Base-by-base conservation (phyloP, 2,329 filamentous ascomycete genomes). In the Chalara sp. region DNA sequence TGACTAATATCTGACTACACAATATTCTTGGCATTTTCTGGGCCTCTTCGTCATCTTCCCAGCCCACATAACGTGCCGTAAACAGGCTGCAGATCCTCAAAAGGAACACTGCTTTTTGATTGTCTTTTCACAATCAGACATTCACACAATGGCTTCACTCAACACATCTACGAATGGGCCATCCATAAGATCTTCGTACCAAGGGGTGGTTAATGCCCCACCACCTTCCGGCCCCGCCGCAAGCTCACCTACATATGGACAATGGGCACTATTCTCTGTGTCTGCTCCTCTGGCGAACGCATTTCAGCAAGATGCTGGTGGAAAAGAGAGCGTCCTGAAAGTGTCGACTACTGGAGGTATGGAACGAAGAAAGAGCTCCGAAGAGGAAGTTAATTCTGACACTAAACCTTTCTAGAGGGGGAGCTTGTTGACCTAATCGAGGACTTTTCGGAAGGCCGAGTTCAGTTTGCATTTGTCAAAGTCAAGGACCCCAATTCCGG, bases 401-500 rank as follows among this genome's bases (percentile, higher is more conserved):
- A 33, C 13, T 39, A 28, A 28, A 49, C 39, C 21, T 32, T 44
- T 39, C 49, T 65, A 93, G 91, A 96, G 72, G 93, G 93, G 56
- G 92, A 99, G 70, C 76, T 99, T 56, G 75, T 83, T 51, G 90
- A 96, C 58, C 76, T 99, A 53, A 81, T 95, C 61, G 93, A 99
- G 60, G 93, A 99, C 58, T 96, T 99, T 71, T 97, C 86, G 59
- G 93, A 99, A 69, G 93, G 93, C 49, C 86, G 90, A 63, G 87
- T 99, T 60, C 93, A 99, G 71, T 99, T 96, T 71, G 93, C 90
- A 31, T 97, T 95, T 65, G 84, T 93, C 63, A 96, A 95, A 72
- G 86, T 99, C 73, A 96, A 91, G 69, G 93, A 99, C 67, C 87
- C 90, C 50, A 99, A 99, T 69, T 89, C 87, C 3, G 75, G 77